Conservation (phyloP, 139 green algal genomes). For the Zygnema circumcarinatum region DNA sequence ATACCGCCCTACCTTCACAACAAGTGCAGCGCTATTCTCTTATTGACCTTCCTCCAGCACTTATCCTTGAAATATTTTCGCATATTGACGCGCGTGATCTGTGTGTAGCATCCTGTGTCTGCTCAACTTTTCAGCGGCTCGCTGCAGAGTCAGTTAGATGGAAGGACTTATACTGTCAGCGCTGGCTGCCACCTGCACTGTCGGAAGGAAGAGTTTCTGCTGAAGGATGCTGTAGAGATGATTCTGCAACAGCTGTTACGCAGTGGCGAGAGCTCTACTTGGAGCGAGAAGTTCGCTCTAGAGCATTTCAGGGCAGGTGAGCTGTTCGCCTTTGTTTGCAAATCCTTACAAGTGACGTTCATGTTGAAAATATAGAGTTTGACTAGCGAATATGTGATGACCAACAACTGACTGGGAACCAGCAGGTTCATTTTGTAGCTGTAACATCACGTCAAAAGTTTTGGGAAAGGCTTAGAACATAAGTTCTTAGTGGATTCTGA, state of each 20-base stretch:
- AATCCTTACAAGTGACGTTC: not conserved
- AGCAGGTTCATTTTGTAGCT: too few relatives aligned
- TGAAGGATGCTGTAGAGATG: not conserved
- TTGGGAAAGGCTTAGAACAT: too few relatives aligned
- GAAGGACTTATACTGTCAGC: constrained; percentile 47
- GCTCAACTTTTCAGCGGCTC: constrained; percentile 17
- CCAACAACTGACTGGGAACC: too few relatives aligned
- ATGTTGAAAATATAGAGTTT: not conserved
- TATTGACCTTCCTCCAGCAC: constrained; percentile 23
- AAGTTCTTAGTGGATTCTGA: too few relatives aligned
- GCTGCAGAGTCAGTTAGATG: constrained; percentile 21
- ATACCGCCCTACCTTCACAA: too few relatives aligned
- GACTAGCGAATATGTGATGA: too few relatives aligned
- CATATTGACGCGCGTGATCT: constrained; percentile 25
- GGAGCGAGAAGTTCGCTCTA: constrained; percentile 24
- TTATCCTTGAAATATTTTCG: constrained; percentile 32
- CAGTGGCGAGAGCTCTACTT: constrained; percentile 42
- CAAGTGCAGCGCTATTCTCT: not conserved
- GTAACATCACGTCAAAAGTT: too few relatives aligned
- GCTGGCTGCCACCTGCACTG: constrained; percentile 22
- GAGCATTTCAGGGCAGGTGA: constrained; percentile 27
- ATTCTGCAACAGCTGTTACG: not conserved
- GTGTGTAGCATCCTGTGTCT: constrained; percentile 15
- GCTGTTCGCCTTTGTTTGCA: not conserved
- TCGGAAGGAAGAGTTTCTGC: not conserved